phyloP scores from a whole-genome alignment of 75 land plant species.

The Pinus taeda region DNA sequence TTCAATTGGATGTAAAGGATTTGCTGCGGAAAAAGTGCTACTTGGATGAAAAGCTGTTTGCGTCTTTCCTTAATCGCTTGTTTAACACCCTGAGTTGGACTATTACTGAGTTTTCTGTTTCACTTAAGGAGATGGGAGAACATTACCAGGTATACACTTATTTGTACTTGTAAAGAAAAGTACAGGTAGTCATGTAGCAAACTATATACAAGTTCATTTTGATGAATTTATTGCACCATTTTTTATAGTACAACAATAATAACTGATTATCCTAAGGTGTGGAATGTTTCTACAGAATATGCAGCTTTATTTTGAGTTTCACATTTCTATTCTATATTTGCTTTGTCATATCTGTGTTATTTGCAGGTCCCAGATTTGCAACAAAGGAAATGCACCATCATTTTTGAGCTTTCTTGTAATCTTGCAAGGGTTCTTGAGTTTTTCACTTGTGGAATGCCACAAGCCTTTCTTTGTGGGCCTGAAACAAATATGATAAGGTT shows the following conservation, averaged over 20 bases:
- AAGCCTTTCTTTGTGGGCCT: constrained; percentile 76
- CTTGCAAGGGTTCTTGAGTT: constrained; percentile 88
- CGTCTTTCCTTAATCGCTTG: constrained; percentile 81
- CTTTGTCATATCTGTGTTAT: not conserved
- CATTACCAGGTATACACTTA: constrained; percentile 29
- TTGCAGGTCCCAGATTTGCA: constrained; percentile 80
- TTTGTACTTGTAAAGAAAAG: not conserved
- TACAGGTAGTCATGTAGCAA: not conserved
- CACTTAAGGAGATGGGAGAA: constrained; percentile 91
- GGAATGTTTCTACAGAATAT: not conserved
- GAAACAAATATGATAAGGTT: constrained; percentile 88
- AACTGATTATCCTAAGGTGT: not conserved
- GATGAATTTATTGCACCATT: not conserved
- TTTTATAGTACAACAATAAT: not conserved
- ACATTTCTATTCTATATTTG: not conserved
- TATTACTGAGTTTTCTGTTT: constrained; percentile 95
- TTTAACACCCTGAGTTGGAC: constrained; percentile 98
- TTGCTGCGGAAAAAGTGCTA: constrained; percentile 72
- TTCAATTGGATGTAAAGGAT: constrained; percentile 30
- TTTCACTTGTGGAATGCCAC: constrained; percentile 85
- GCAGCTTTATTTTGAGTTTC: not conserved
- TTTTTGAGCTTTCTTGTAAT: constrained; percentile 96
- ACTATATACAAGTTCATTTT: not conserved
- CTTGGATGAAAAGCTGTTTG: constrained; percentile 69
- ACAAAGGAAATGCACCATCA: constrained; percentile 83